Evolutionary conservation across 768 basidiomycete genomes (phyloP), one percentile per base, ranked within the genome.

Genomic region (Phaeotremella skinneri): DNA sequence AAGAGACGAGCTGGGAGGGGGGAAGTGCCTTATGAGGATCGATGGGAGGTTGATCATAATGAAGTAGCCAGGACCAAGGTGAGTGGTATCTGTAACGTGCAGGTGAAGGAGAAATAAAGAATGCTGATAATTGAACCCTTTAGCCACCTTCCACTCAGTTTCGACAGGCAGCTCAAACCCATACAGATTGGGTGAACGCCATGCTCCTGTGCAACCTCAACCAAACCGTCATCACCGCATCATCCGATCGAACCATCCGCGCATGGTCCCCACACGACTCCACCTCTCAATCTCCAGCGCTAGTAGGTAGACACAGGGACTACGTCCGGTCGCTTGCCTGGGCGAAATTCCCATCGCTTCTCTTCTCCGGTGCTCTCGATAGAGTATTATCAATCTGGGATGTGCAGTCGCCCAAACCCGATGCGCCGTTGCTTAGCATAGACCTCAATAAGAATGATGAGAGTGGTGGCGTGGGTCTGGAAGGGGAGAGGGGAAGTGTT

Each of bases 171-270:
- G 85, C 87, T 7, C 92, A 97, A 73, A 83, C 85, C 4, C 92
- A 97, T 74, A 86, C 86, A 0, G 93, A 97, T 78, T 99, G 94
- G 94, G 85, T 98, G 32, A 99, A 96, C 72, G 94, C 98, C 68
- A 84, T 98, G 48, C 72, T 91, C 2, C 82, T 99, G 17, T 92
- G 90, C 79, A 93, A 97, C 72, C 82, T 85, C 61, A 91, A 96
- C 65, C 92, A 93, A 74, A 96, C 68, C 86, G 89, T 97, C 45
- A 83, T 97, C 39, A 91, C 93, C 56, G 92, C 90, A 0, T 98
- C 96, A 0, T 94, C 93, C 2, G 94, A 98, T 72, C 92, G 93
- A 17, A 91, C 91, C 13, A 81, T 99, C 66, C 89, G 92, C 70
- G 85, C 91, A 0, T 98, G 96, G 94, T 86, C 82, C 53, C 94